Evolutionary conservation across 1,139 yeast species (phyloP).

Genomic region (Suhomyces wounanorum): DNA sequence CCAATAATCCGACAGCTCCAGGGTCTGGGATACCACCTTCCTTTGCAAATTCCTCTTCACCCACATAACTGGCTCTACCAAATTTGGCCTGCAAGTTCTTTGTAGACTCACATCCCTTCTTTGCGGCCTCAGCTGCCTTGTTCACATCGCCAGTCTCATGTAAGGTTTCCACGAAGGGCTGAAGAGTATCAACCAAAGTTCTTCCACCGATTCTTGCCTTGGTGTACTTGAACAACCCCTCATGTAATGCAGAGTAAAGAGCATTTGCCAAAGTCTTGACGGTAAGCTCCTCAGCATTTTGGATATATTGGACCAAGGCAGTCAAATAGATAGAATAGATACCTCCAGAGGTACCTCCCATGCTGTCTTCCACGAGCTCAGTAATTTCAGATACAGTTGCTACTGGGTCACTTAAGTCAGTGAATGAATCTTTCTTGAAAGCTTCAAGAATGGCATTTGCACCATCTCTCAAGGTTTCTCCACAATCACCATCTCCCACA

Average conservation of each 20-base stretch:
- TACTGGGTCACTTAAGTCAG: slow-evolving; percentile 52
- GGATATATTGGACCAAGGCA: slow-evolving; percentile 51
- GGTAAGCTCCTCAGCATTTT: slow-evolving; percentile 31
- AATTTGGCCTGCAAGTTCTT: slow-evolving; percentile 77
- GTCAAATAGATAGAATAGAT: slow-evolving; percentile 80
- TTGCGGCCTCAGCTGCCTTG: slow-evolving; percentile 69
- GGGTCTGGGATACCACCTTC: slow-evolving; percentile 85
- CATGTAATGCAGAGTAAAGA: slow-evolving; percentile 51
- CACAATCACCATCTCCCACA: slow-evolving; percentile 98
- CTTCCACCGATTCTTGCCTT: slow-evolving; percentile 90
- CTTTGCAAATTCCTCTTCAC: slow-evolving; percentile 51
- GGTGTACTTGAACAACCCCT: slow-evolving; percentile 74
- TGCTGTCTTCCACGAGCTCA: slow-evolving; percentile 70
- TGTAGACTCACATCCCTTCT: slow-evolving; percentile 74
- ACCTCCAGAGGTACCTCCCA: slow-evolving; percentile 99
- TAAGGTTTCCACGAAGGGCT: slow-evolving; percentile 77
- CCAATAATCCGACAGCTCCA: slow-evolving; percentile 84
- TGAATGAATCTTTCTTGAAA: slow-evolving; percentile 33
- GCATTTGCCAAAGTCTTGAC: slow-evolving; percentile 28
- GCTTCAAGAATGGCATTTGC: slow-evolving; percentile 69
- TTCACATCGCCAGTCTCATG: slow-evolving; percentile 48
- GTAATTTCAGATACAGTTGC: slow-evolving; percentile 56
- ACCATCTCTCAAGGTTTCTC: slow-evolving; percentile 84
- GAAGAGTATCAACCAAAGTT: slow-evolving; percentile 83
- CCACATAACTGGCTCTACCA: slow-evolving; percentile 91